Evolutionary conservation across 257 asterid genomes (phyloP).

Genomic region (Solanum pinnatisectum): DNA sequence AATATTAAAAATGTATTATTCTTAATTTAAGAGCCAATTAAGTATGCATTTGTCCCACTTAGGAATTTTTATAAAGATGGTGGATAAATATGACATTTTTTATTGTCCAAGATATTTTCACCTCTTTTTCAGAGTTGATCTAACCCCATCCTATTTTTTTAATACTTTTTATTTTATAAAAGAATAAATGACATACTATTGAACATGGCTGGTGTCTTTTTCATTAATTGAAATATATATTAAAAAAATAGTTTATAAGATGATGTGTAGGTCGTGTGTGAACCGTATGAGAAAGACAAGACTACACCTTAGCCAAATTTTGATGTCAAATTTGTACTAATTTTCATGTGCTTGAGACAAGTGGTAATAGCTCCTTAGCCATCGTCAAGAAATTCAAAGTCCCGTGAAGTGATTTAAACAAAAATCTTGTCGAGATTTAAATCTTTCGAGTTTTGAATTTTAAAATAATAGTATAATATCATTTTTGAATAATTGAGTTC

Average conservation of each 20-base stretch:
- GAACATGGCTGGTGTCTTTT: background rate
- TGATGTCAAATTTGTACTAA: background rate
- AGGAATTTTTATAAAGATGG: background rate
- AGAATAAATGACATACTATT: background rate
- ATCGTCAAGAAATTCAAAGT: background rate
- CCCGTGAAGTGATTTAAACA: background rate
- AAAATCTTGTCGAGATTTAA: accelerated
- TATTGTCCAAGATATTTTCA: background rate
- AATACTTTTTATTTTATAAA: background rate
- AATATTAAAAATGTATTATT: background rate
- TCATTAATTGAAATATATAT: background rate
- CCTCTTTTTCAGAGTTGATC: background rate
- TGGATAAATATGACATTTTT: background rate
- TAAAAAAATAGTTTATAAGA: background rate
- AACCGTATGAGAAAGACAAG: background rate
- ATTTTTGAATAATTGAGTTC: background rate
- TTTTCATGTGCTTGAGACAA: background rate
- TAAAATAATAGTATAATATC: background rate
- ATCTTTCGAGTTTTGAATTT: background rate
- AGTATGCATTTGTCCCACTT: background rate
- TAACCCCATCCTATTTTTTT: background rate
- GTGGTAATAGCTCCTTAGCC: background rate
- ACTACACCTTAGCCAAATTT: background rate
- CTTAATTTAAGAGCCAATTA: background rate
- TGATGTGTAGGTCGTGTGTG: background rate